Percentiles rank a stretch among this genome's conserved stretches.
Evolutionary conservation across 345 rosid species (phyloP).

Genomic region (Orychophragmus violaceus): DNA sequence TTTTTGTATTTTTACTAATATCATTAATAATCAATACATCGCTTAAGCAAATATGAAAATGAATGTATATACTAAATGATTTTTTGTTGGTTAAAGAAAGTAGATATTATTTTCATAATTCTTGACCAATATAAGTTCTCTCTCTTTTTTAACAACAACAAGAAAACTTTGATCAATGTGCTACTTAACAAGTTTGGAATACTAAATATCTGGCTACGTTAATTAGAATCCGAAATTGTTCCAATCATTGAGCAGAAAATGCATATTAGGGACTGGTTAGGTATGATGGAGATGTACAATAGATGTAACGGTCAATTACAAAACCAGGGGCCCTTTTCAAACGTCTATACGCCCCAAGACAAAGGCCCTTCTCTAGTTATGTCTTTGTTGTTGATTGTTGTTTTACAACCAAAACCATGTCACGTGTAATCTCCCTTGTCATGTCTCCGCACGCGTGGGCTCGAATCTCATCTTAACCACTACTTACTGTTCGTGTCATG

Average conservation of each 20-base stretch:
- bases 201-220: not conserved
- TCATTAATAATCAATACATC: not conserved
- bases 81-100: not conserved
- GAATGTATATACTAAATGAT: not conserved
- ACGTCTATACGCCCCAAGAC: slow-evolving; percentile 5
- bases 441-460: slow-evolving; percentile 30
- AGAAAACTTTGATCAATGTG: not conserved
- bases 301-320: not conserved
- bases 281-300: not conserved
- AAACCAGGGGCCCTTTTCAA: not conserved
- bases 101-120: not conserved
- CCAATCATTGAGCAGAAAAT: not conserved
- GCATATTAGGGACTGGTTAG: slow-evolving; percentile 8
- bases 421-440: slow-evolving; percentile 22
- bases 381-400: slow-evolving; percentile 18
- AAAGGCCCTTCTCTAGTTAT: slow-evolving; percentile 7
- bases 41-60: not conserved
- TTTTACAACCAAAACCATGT: slow-evolving; percentile 7
- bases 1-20: no score
- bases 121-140: not conserved
- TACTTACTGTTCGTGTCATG: slow-evolving; percentile 18
- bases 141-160: not conserved
- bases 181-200: not conserved
- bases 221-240: not conserved
- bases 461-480: slow-evolving; percentile 24